A percentile compares a stretch with the other conserved stretches of the same genome.
These are phyloP conservation scores for Hygrophorus russula DNA, from an alignment of 768 basidiomycete species.

Conservation along the genomic window DNA sequence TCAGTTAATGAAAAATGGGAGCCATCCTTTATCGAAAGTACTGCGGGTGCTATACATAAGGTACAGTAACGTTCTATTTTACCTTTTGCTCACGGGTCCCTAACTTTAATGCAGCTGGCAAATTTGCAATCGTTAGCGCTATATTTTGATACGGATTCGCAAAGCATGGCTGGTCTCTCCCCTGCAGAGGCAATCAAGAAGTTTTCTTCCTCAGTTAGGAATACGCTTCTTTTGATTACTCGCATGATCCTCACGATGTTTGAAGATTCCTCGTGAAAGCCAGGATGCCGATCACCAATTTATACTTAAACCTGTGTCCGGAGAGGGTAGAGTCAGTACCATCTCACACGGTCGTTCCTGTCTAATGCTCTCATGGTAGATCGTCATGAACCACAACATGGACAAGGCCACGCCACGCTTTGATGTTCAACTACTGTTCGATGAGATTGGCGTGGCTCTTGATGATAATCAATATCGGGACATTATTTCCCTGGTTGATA, in stretches of 20 bases:
- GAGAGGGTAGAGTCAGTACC: constrained; percentile 71
- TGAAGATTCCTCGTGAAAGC: constrained; percentile 34
- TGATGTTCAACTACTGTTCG: constrained; percentile 79
- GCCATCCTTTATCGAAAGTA: constrained; percentile 87
- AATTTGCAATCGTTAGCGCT: constrained; percentile 78
- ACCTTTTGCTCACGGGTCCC: constrained; percentile 1
- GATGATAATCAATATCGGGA: constrained; percentile 95
- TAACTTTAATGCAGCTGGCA: constrained; percentile 45
- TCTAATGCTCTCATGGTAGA: constrained; percentile 25
- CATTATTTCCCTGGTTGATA: constrained; percentile 83
- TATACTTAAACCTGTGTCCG: constrained; percentile 90
- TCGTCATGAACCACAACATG: constrained; percentile 73
- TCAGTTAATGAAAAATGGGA: constrained; percentile 87
- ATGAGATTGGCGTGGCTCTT: constrained; percentile 85
- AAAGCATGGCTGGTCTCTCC: constrained; percentile 61
- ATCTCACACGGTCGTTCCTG: constrained; percentile 4
- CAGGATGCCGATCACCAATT: constrained; percentile 71
- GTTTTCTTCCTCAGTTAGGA: constrained; percentile 64
- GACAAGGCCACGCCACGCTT: constrained; percentile 70
- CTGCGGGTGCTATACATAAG: constrained; percentile 81
- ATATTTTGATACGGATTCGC: constrained; percentile 92
- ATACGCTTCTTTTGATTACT: not conserved
- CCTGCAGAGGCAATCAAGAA: constrained; percentile 55
- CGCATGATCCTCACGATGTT: not conserved
- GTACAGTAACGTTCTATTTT: constrained; percentile 25